These are phyloP conservation scores for Tagetes patula DNA, from an alignment of 129 eudicot genomes.

Conservation along the genomic window DNA sequence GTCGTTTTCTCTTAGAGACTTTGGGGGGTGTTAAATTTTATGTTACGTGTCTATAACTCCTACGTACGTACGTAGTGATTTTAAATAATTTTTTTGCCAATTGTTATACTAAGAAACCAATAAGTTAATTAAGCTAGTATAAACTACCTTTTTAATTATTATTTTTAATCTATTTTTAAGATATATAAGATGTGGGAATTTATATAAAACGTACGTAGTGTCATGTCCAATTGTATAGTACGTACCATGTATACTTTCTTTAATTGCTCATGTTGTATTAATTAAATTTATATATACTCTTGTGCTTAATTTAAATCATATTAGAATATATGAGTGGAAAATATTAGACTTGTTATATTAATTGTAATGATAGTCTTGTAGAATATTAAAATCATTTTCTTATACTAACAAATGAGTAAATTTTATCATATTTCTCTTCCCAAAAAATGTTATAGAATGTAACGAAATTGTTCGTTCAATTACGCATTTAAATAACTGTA, in stretches of 20 bases:
- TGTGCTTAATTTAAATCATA: too few relatives aligned
- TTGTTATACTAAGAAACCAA: constrained; percentile 36
- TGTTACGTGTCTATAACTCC: constrained; percentile 22
- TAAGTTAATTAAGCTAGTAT: neutral
- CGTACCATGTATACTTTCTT: constrained; percentile 24
- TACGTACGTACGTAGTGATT: constrained; percentile 17
- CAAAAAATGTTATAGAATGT: too few relatives aligned
- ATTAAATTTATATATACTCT: too few relatives aligned
- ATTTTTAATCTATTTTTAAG: neutral
- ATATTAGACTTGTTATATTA: too few relatives aligned
- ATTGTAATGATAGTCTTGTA: too few relatives aligned
- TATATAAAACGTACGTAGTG: constrained; percentile 22
- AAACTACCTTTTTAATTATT: neutral
- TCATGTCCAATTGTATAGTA: constrained; percentile 34
- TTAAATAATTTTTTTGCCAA: constrained; percentile 30
- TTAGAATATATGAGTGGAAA: too few relatives aligned
- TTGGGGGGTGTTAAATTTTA: constrained; percentile 45
- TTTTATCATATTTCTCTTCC: too few relatives aligned
- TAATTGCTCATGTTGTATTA: neutral
- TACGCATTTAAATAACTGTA: too few relatives aligned
- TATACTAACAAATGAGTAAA: too few relatives aligned
- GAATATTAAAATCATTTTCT: too few relatives aligned
- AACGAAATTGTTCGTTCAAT: too few relatives aligned
- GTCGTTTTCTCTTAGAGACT: constrained; percentile 57
- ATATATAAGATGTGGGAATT: constrained; percentile 10